These are phyloP conservation scores for Colletotrichum costaricense DNA, from an alignment of 2,329 filamentous ascomycete genomes.

Conservation along the genomic window DNA sequence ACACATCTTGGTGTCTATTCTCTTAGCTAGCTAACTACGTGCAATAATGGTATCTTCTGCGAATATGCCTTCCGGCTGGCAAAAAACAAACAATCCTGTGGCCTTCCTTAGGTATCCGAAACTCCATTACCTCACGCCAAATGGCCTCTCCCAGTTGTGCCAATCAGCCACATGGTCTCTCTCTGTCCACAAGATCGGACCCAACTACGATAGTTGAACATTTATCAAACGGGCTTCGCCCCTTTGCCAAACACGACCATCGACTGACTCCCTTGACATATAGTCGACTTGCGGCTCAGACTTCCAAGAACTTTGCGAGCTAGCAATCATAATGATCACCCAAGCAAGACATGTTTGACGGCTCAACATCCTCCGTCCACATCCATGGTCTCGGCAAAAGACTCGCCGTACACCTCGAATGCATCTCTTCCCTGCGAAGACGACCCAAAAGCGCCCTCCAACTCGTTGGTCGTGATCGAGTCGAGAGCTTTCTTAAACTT, in stretches of 20 bases:
- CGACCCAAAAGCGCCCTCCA: constrained; percentile 41
- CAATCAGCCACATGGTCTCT: background rate
- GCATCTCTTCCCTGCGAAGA: constrained; percentile 6
- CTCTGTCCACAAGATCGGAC: background rate
- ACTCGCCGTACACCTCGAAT: constrained; percentile 15
- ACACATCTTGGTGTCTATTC: background rate
- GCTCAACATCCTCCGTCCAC: constrained; percentile 12
- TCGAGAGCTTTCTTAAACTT: constrained; percentile 59
- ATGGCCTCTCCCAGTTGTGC: background rate
- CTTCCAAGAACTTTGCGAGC: background rate
- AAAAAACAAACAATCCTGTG: background rate
- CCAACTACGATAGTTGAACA: background rate
- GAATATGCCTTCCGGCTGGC: background rate
- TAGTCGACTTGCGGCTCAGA: background rate
- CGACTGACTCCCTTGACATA: background rate
- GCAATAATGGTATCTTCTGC: constrained; percentile 19
- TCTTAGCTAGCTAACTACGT: constrained; percentile 11
- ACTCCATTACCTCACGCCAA: constrained; percentile 11
- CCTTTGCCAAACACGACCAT: background rate
- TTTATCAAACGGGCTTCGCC: background rate
- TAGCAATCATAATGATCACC: background rate
- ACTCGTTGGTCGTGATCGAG: constrained; percentile 60
- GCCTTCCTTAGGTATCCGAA: background rate
- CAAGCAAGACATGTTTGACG: background rate
- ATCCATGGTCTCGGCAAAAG: constrained; percentile 25